A percentile compares a stretch with the other conserved stretches of the same genome.
phyloP scores from a whole-genome alignment of 305 asterid species.

The Fraxinus platypoda region DNA sequence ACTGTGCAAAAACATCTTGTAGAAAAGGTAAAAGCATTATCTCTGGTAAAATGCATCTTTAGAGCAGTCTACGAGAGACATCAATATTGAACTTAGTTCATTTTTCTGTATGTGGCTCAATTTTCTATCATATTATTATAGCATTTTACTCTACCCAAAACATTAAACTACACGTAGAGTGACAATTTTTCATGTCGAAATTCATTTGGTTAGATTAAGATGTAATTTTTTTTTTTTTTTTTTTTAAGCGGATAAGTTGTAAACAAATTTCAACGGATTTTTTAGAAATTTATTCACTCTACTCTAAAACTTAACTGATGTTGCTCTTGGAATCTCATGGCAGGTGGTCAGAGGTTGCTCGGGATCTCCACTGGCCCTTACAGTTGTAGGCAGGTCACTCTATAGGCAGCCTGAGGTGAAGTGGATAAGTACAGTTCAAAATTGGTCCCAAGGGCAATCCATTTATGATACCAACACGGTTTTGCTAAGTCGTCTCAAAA shows the following conservation, averaged over 20 bases:
- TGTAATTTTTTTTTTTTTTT: neutral
- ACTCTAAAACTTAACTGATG: neutral
- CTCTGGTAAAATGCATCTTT: neutral
- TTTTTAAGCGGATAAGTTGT: neutral
- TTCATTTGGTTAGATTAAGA: neutral
- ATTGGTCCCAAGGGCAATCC: slow-evolving; percentile 21
- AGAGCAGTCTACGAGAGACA: neutral
- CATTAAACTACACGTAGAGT: neutral
- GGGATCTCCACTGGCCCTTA: slow-evolving; percentile 37
- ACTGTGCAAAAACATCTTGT: slow-evolving; percentile 18
- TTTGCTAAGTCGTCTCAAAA: slow-evolving; percentile 26
- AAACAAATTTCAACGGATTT: neutral
- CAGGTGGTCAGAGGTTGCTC: slow-evolving; percentile 34
- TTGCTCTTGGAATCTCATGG: neutral
- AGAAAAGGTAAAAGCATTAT: slow-evolving; percentile 22
- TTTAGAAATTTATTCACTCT: neutral
- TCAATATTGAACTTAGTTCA: neutral
- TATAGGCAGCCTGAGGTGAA: slow-evolving; percentile 17
- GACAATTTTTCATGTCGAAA: neutral
- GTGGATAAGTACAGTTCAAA: slow-evolving; percentile 23
- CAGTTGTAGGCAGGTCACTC: slow-evolving; percentile 31
- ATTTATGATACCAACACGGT: slow-evolving; percentile 20
- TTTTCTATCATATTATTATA: neutral
- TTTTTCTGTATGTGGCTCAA: neutral
- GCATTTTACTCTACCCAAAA: neutral